A percentile compares a stretch with the other conserved stretches of the same genome.
phyloP scores from a whole-genome alignment of 345 rosid genomes.

The Citrus sinensis region DVS_A1.0 CM039169.1:7486501-7487000 shows the following conservation, averaged over 20 bases:
- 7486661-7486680: background rate
- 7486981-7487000: background rate
- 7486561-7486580: constrained; percentile 89
- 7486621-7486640: background rate
- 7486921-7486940: background rate
- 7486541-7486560: constrained; percentile 90
- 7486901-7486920: background rate
- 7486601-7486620: constrained; percentile 48
- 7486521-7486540: constrained; percentile 84
- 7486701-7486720: background rate
- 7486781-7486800: background rate
- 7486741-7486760: background rate
- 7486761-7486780: background rate
- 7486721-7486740: background rate
- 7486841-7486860: background rate
- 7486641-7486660: background rate
- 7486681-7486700: background rate
- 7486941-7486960: background rate
- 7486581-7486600: constrained; percentile 79
- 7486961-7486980: background rate
- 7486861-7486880: background rate
- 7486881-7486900: background rate
- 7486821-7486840: background rate
- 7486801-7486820: background rate
- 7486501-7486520: constrained; percentile 97